phyloP scores from a whole-genome alignment of 225 moss, liverwort and hornwort genomes.

The Lunularia cruciata region DNA sequence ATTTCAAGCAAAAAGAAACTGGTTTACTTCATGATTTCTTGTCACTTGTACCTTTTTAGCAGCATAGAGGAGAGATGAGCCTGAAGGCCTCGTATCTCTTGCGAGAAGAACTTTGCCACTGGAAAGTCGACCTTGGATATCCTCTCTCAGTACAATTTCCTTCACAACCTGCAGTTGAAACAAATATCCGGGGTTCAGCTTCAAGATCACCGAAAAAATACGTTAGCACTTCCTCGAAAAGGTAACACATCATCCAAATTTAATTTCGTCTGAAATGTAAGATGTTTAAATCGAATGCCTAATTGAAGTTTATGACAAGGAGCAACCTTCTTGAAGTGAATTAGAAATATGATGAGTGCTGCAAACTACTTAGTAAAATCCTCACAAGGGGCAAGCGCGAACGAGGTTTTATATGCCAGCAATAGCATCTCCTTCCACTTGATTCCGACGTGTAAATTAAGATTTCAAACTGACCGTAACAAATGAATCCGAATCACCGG shows the following conservation, averaged over 20 bases:
- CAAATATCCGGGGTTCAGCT: no score
- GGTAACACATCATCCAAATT: no score
- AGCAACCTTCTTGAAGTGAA: no score
- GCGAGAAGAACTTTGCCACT: slow-evolving; percentile 68
- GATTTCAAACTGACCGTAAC: slow-evolving; percentile 46
- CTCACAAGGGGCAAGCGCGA: no score
- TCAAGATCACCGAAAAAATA: no score
- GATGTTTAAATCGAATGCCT: no score
- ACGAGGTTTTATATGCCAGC: neutral
- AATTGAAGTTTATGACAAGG: no score
- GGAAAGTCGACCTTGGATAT: slow-evolving; percentile 38
- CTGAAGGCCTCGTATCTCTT: slow-evolving; percentile 89
- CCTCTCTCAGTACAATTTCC: slow-evolving; percentile 55
- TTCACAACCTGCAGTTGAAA: slow-evolving; percentile 49
- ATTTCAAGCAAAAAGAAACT: neutral
- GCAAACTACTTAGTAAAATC: no score
- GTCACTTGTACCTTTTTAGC: slow-evolving; percentile 44
- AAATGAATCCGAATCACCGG: slow-evolving; percentile 53
- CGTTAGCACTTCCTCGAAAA: no score
- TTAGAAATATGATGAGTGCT: no score
- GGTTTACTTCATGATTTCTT: neutral
- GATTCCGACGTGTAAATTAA: neutral
- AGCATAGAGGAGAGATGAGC: slow-evolving; percentile 62
- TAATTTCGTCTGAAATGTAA: no score
- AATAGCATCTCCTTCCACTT: neutral